A percentile compares a stretch with the other conserved stretches of the same genome.
These are phyloP conservation scores for Pythium utonaiense DNA, from an alignment of 352 stramenopile species.

Conservation along the genomic window DNA sequence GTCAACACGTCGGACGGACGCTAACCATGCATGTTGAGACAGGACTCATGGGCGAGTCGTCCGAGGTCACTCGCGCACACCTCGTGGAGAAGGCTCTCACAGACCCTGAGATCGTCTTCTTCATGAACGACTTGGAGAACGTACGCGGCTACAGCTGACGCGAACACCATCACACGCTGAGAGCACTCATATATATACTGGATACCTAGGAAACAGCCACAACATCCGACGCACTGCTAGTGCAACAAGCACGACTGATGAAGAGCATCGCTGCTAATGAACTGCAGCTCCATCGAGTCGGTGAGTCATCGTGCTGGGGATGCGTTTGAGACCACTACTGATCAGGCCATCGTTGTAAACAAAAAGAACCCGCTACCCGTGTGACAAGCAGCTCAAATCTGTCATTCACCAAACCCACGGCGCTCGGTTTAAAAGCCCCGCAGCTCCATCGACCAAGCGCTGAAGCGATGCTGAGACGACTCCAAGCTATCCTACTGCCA, in stretches of 20 bases:
- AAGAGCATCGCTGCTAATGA: conserved; percentile 41
- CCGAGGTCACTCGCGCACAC: conserved; percentile 36
- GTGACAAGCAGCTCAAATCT: not conserved
- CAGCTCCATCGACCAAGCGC: not conserved
- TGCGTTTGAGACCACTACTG: too few relatives aligned
- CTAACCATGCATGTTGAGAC: too few relatives aligned
- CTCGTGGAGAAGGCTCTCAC: conserved; percentile 54
- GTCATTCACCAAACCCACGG: not conserved
- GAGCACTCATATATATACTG: too few relatives aligned
- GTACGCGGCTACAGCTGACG: too few relatives aligned
- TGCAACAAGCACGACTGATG: conserved; percentile 45
- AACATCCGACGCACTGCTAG: conserved; percentile 40
- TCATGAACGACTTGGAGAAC: conserved; percentile 70
- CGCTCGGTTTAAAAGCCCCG: not conserved
- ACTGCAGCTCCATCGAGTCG: conserved; percentile 30
- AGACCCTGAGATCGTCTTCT: conserved; percentile 70
- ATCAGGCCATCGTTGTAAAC: too few relatives aligned
- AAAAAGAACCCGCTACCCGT: not conserved
- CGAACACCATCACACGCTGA: too few relatives aligned
- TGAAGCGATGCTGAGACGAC: conserved; percentile 4
- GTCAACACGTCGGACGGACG: too few relatives aligned
- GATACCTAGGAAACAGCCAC: conserved; percentile 33
- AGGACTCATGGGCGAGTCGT: conserved; percentile 49
- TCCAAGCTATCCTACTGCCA: conserved; percentile 1
- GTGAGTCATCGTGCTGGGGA: not conserved